phyloP scores from a whole-genome alignment of 805 yeast genomes.

The Lipomyces kockii region DNA sequence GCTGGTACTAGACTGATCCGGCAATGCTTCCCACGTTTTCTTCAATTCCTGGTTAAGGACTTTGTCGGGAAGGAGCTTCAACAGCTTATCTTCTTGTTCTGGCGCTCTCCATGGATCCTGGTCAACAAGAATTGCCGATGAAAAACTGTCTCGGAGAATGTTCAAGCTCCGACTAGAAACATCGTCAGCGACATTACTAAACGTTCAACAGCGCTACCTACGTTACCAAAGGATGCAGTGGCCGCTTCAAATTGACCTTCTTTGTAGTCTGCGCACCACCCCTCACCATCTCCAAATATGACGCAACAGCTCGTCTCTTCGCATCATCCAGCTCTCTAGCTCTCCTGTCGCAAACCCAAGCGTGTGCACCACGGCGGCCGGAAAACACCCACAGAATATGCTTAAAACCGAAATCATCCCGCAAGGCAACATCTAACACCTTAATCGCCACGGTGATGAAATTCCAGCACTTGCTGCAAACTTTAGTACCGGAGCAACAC shows the following conservation, averaged over 20 bases:
- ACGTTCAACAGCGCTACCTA: constrained; percentile 5
- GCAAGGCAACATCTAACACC: constrained; percentile 69
- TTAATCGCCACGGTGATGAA: constrained; percentile 84
- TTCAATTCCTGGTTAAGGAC: constrained; percentile 51
- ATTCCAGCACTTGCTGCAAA: constrained; percentile 91
- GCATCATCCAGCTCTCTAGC: constrained; percentile 77
- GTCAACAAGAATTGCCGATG: constrained; percentile 67
- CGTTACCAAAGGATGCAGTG: constrained; percentile 82
- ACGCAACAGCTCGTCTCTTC: constrained; percentile 76
- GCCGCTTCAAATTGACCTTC: constrained; percentile 65
- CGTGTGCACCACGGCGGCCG: constrained; percentile 98
- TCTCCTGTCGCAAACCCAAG: constrained; percentile 90
- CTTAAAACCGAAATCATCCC: constrained; percentile 87
- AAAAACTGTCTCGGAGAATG: constrained; percentile 65
- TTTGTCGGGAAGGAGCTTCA: constrained; percentile 68
- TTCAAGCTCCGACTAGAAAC: constrained; percentile 66
- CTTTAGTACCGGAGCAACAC: constrained; percentile 83
- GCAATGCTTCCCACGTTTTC: constrained; percentile 61
- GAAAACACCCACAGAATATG: constrained; percentile 93
- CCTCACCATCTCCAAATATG: constrained; percentile 74
- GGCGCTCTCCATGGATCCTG: constrained; percentile 85
- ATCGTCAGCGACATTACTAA: neutral
- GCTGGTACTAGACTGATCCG: constrained; percentile 57
- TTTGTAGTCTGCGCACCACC: constrained; percentile 53
- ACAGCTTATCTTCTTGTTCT: constrained; percentile 58